These are phyloP conservation scores for Chrysoporthe puriensis DNA, from an alignment of 2,329 filamentous ascomycete species.

Conservation along the genomic window DNA sequence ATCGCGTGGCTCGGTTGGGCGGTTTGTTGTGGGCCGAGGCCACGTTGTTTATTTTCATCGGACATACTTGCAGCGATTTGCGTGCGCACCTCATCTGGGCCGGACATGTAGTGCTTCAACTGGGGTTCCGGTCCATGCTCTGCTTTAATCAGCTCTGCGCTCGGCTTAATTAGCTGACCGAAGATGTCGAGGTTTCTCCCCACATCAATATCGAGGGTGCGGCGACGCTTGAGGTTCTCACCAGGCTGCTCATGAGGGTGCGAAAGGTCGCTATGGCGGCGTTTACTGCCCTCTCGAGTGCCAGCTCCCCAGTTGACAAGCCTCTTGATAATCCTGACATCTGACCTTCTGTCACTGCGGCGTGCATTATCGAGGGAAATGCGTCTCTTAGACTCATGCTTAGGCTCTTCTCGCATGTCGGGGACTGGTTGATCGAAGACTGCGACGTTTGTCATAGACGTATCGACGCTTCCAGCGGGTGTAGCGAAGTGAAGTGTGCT, in stretches of 20 bases:
- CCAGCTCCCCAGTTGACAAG: conserved; percentile 19
- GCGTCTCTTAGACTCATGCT: conserved; percentile 38
- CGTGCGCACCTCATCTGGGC: neutral
- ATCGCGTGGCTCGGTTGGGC: neutral
- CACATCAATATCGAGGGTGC: conserved; percentile 38
- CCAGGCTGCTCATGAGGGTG: conserved; percentile 8
- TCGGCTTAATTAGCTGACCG: conserved; percentile 23
- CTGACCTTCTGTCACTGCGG: conserved; percentile 34
- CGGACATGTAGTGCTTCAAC: neutral
- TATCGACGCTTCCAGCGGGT: neutral
- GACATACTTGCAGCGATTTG: neutral
- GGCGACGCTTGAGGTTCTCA: conserved; percentile 28
- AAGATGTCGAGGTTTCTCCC: conserved; percentile 42
- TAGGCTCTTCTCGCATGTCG: conserved; percentile 31
- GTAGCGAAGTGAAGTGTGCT: neutral
- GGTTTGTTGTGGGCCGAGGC: neutral
- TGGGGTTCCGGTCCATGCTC: neutral
- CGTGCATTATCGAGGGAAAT: conserved; percentile 36
- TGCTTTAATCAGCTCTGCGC: neutral
- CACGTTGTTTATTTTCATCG: neutral
- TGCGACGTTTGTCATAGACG: neutral
- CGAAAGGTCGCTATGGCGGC: conserved; percentile 35
- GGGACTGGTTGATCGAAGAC: conserved; percentile 37
- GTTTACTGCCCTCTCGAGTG: conserved; percentile 25
- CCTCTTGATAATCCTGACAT: conserved; percentile 22